Percentiles rank a stretch among this genome's conserved stretches.
These are phyloP conservation scores for Nasturtium officinale DNA, from an alignment of 345 rosid genomes.

Conservation along the genomic window DNA sequence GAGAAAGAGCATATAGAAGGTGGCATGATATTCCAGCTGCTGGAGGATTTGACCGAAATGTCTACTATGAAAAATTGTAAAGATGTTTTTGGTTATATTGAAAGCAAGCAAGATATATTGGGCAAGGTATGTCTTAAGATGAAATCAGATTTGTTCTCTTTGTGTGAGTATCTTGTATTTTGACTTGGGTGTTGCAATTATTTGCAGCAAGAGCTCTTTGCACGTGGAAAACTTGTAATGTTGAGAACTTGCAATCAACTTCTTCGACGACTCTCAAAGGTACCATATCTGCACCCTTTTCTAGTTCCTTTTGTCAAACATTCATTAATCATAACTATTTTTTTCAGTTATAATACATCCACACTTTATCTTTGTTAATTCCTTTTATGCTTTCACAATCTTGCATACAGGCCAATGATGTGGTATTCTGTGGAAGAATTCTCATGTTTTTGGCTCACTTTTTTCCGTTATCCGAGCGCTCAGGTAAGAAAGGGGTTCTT, in stretches of 20 bases:
- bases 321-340: neutral
- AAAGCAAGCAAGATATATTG: conserved; percentile 87
- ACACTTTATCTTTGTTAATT: neutral
- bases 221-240: conserved; percentile 99
- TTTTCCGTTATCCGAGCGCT: conserved; percentile 93
- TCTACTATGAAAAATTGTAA: conserved; percentile 95
- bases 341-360: conserved; percentile 20
- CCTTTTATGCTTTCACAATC: conserved; percentile 33
- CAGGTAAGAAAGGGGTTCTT: conserved; percentile 57
- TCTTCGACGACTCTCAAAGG: conserved; percentile 98
- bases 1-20: conserved; percentile 98
- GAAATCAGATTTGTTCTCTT: neutral
- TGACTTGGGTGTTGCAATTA: conserved; percentile 25
- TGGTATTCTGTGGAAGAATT: conserved; percentile 93
- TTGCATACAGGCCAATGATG: conserved; percentile 83
- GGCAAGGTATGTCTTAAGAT: conserved; percentile 65
- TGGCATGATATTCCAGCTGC: conserved; percentile 95
- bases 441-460: conserved; percentile 97
- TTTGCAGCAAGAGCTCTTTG: conserved; percentile 94
- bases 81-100: conserved; percentile 91
- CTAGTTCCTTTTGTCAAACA: conserved; percentile 13
- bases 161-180: conserved; percentile 22
- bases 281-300: conserved; percentile 30
- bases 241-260: conserved; percentile 99
- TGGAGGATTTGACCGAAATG: conserved; percentile 98